phyloP scores from a whole-genome alignment of 352 stramenopile genomes.

The Phytophthora nicotianae region DNA sequence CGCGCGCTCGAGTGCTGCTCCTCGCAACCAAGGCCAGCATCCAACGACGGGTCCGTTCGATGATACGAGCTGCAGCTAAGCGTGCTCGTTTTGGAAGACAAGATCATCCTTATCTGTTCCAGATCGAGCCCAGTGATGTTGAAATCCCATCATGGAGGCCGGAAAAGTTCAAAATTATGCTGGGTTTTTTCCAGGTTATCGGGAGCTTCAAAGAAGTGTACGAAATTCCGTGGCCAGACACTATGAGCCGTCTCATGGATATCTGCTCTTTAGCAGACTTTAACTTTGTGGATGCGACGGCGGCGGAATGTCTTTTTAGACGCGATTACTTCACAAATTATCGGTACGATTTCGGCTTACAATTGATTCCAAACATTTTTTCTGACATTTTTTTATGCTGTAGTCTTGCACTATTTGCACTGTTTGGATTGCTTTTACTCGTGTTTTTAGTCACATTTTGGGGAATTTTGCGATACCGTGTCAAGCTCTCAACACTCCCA shows the following conservation, averaged over 20 bases:
- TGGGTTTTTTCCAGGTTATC: constrained; percentile 81
- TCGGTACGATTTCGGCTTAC: constrained; percentile 21
- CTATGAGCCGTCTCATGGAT: constrained; percentile 67
- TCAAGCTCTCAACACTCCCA: constrained; percentile 56
- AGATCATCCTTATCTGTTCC: constrained; percentile 35
- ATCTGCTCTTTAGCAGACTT: constrained; percentile 74
- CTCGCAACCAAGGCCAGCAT: constrained; percentile 24
- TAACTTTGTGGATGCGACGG: constrained; percentile 67
- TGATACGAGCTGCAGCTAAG: constrained; percentile 19
- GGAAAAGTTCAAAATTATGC: constrained; percentile 83
- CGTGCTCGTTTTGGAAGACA: constrained; percentile 6
- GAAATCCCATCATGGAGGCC: constrained; percentile 42
- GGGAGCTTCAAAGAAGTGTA: constrained; percentile 77
- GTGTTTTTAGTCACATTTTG: constrained; percentile 45
- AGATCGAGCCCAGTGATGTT: constrained; percentile 35
- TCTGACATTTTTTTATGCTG: constrained; percentile 1
- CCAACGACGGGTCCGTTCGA: constrained; percentile 8
- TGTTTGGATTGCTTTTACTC: constrained; percentile 48
- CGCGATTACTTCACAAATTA: constrained; percentile 75
- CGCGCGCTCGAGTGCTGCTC: constrained; percentile 26
- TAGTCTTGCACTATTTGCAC: constrained; percentile 48
- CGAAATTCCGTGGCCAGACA: constrained; percentile 69
- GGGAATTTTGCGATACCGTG: constrained; percentile 62
- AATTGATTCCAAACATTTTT: neutral
- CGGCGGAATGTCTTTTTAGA: constrained; percentile 67